Base-by-base conservation (phyloP, 495 filamentous ascomycete genomes). In the Apodospora peruviana region DNA sequence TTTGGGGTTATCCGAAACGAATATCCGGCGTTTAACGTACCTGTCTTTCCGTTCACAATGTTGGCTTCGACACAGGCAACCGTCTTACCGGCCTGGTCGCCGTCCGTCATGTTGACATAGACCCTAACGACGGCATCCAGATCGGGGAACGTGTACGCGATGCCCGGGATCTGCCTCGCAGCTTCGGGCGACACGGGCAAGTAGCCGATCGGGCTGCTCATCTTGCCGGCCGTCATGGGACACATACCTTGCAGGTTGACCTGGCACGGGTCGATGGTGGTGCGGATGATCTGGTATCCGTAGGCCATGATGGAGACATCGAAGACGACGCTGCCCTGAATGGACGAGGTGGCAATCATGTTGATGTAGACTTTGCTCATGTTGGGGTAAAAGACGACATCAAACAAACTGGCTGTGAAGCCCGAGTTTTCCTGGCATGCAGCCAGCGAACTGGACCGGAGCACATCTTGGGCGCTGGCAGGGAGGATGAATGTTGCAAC, bases 91-190 rank as follows among this genome's bases (percentile, higher is more conserved):
- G 74, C 63, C 12, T 51, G 22, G 10, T 51, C 47, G 32, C 68
- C 74, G 5, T 68, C 61, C 0, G 77, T 82, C 46, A 78, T 74
- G 63, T 86, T 94, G 74, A 98, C 84, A 53, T 79, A 79, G 47
- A 98, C 81, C 51, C 78, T 79, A 29, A 96, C 85, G 23, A 76
- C 82, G n/a, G 88, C 93, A 62, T 98, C 93, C 16, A 97, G 78
- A 67, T 98, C 93, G 40, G 93, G 93, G 41, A 98, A 83, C 11
- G 79, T 85, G 61, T 91, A 98, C 18, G 87, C 86, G 53, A 97
- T 94, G 34, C 85, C 74, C 41, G 91, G 91, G 66, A 98, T 87
- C 22, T 73, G 56, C 1, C 71, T 60, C 21, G 84, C 66, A 14
- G 87, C 81, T 39, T 71, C 66, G 11, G 66, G 56, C 8, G 74